A percentile compares a stretch with the other conserved stretches of the same genome.
phyloP scores from a whole-genome alignment of 257 asterid species.

The Solanum ahanhuiri region DNA sequence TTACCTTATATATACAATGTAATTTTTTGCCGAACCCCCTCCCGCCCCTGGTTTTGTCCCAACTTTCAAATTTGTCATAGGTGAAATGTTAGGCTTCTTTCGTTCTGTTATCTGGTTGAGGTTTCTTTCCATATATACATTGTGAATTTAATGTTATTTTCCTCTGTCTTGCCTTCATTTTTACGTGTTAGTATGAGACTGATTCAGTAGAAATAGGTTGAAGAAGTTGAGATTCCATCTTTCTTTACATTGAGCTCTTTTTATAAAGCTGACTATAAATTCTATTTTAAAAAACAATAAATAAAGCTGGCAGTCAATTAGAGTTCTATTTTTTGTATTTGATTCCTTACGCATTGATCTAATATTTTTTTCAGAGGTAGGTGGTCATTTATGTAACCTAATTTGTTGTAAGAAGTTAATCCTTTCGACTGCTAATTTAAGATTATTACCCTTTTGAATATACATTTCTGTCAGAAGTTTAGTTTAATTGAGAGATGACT shows the following conservation, averaged over 20 bases:
- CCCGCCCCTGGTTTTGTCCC: neutral
- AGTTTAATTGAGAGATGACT: neutral
- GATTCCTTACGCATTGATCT: neutral
- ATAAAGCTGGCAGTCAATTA: neutral
- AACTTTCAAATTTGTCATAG: neutral
- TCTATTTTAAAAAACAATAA: too few relatives aligned
- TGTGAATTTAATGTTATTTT: neutral
- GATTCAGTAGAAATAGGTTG: neutral
- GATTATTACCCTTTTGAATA: neutral
- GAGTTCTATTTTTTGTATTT: neutral
- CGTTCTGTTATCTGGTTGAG: neutral
- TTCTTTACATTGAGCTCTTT: neutral
- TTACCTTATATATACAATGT: too few relatives aligned
- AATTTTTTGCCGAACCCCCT: too few relatives aligned
- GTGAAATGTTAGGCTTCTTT: neutral
- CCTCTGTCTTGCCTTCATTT: neutral
- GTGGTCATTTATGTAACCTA: neutral
- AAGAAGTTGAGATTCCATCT: neutral
- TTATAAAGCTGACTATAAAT: neutral
- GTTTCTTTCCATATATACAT: neutral
- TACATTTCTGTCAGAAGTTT: neutral
- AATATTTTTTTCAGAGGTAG: neutral
- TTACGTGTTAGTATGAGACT: neutral
- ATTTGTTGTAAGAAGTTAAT: neutral
- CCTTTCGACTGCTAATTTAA: neutral